Base-by-base conservation (phyloP, 257 asterid genomes). In the Ehretia macrophylla region DNA sequence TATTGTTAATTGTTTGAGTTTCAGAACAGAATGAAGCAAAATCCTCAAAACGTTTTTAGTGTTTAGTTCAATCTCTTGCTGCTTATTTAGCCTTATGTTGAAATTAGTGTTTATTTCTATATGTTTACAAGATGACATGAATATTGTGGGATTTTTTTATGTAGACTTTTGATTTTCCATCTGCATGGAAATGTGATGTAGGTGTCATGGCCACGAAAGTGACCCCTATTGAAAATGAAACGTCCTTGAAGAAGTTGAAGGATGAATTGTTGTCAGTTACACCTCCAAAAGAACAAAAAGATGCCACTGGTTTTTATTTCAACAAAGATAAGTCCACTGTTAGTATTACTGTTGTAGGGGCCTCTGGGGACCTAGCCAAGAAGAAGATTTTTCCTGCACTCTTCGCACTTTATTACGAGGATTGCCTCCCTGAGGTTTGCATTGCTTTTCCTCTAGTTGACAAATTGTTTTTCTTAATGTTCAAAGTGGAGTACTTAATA, bases 331-430 rank as follows among this genome's bases (percentile, higher is more conserved):
- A 76, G 54, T 80, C 95, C 17, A 85, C 95, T 16, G 94, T 92
- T 64, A 88, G 85, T 66, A 86, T 92, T 47, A 92, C 97, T 35
- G 87, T 88, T 17, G 99, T 92, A 21, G 99, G 99, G 51, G 99
- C 99, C 51, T 92, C 99, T 13, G 99, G 99, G 22, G 99, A 92
- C 76, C 95, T 92, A 60, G 99, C 99, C 42, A 92, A 86, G 85
- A 92, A 92, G 83, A 92, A 92, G 83, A 92, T 92, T 69, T 88
- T 92, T 71, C 99, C 99, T 51, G 99, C 99, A 40, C 96, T 88
- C 42, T 92, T 92, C 77, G 99, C 99, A 10, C 97, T 92, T 61
- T 92, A 83, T 64, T 92, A 92, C 12, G 99, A 88, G 82, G 97
- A 64, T 62, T 86, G 82, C 76, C 97, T 92, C 32, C 99, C 99